phyloP scores from a whole-genome alignment of 768 basidiomycete species.

The Lactifluus volemus region DNA sequence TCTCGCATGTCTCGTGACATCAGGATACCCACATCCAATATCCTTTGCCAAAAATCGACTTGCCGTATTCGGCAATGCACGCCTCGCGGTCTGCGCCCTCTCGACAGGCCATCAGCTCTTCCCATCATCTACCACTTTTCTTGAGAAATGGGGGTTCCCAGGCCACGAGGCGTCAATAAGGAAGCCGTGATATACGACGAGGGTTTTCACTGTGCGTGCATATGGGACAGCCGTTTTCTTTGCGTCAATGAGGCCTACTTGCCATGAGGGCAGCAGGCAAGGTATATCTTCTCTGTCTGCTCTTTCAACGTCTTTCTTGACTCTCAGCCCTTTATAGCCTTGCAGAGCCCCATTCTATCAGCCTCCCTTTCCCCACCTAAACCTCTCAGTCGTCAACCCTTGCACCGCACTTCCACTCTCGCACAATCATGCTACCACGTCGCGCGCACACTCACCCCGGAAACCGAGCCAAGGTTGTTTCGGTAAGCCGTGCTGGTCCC shows the following conservation, averaged over 20 bases:
- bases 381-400: background rate
- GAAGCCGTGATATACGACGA: slow-evolving; percentile 13
- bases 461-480: slow-evolving; percentile 2
- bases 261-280: slow-evolving; percentile 11
- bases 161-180: slow-evolving; percentile 14
- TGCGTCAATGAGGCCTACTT: slow-evolving; percentile 9
- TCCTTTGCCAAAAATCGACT: background rate
- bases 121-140: slow-evolving; percentile 8
- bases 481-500: background rate
- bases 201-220: slow-evolving; percentile 11
- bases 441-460: slow-evolving; percentile 1
- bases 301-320: slow-evolving; percentile 4
- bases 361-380: background rate
- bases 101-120: background rate
- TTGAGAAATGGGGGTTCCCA: slow-evolving; percentile 9
- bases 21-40: background rate
- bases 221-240: slow-evolving; percentile 11
- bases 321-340: slow-evolving; percentile 5
- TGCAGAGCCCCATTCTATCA: slow-evolving; percentile 9
- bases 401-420: background rate
- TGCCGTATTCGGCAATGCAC: slow-evolving; percentile 6
- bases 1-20: background rate
- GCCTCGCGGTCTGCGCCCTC: slow-evolving; percentile 5
- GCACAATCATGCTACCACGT: background rate
- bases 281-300: slow-evolving; percentile 9